phyloP scores from a whole-genome alignment of 2,329 filamentous ascomycete genomes.

The Xylariaceae sp. region DNA sequence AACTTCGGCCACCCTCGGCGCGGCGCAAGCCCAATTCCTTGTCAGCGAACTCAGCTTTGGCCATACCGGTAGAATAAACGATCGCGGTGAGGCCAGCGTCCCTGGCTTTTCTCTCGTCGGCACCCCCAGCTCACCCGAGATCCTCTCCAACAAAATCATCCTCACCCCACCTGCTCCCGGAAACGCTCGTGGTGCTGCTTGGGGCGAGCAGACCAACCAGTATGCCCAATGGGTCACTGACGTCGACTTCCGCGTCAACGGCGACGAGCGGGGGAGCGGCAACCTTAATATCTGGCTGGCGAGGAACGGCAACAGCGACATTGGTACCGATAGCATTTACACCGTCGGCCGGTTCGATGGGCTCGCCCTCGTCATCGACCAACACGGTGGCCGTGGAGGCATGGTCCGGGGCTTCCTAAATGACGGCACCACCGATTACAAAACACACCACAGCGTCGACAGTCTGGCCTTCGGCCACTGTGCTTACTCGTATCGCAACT shows the following conservation, averaged over 20 bases:
- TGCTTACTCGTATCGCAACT: slow-evolving; percentile 84
- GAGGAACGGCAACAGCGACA: slow-evolving; percentile 59
- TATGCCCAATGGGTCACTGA: slow-evolving; percentile 75
- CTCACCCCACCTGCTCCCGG: slow-evolving; percentile 86
- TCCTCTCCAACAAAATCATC: slow-evolving; percentile 85
- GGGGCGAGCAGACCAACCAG: slow-evolving; percentile 63
- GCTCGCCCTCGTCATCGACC: slow-evolving; percentile 81
- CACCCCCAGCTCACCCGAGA: slow-evolving; percentile 52
- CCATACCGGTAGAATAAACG: slow-evolving; percentile 64
- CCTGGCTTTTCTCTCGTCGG: slow-evolving; percentile 55
- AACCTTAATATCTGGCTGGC: slow-evolving; percentile 94
- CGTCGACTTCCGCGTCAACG: slow-evolving; percentile 81
- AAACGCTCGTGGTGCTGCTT: slow-evolving; percentile 77
- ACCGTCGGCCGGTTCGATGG: slow-evolving; percentile 83
- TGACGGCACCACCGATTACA: slow-evolving; percentile 79
- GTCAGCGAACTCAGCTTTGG: slow-evolving; percentile 77
- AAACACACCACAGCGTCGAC: slow-evolving; percentile 71
- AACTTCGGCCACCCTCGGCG: slow-evolving; percentile 31
- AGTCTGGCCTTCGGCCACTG: slow-evolving; percentile 90
- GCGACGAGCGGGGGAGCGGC: slow-evolving; percentile 78
- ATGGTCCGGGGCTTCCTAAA: slow-evolving; percentile 91
- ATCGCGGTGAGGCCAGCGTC: slow-evolving; percentile 49
- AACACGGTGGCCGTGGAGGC: slow-evolving; percentile 71
- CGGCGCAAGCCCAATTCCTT: slow-evolving; percentile 59
- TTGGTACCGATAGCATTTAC: slow-evolving; percentile 77